Base-by-base conservation (phyloP, 2,329 filamentous ascomycete species). In the Stemphylium lycopersici region DNA sequence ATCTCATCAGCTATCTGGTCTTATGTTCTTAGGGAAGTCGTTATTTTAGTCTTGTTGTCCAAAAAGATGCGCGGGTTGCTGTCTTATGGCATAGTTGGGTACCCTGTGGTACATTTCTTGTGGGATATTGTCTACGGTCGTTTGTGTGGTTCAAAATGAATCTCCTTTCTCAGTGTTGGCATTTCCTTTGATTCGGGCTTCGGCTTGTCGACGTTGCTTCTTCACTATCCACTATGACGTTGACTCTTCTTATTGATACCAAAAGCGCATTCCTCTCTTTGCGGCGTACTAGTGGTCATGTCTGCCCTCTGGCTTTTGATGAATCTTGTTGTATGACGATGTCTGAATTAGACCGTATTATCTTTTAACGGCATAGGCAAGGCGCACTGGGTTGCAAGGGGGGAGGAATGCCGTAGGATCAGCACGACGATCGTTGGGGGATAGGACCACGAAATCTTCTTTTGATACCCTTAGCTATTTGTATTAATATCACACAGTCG, bases 1-100 rank as follows among this genome's bases (percentile, higher is more conserved):
- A 55, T 67, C 60, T 63, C 63, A 63, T 69, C 63, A 67, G 59
- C 65, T 67, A 68, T 68, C 56, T 70, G 62, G 62, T 63, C 56
- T 68, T 68, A 65, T 70, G 60, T 67, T 63, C 64, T 63, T 56
- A 64, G 55, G 62, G 63, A 55, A 63, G 50, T 61, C 66, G 62
- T 70, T 62, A 56, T 51, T 55, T 66, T 61, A 51, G 55, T 65
- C 51, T 53, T 55, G 58, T 62, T 63, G 55, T 61, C 49, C 54
- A 60, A 72, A 68, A 72, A 56, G 63, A 59, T 59, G 55, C 49
- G 59, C 56, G 58, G 57, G 56, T 52, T 49, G 60, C 59, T 50
- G 56, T 59, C 55, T 58, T 49, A 45, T 56, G 59, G 61, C 60
- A 58, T 58, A 55, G 62, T 53, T 55, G 60, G 53, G 49, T 67